These are phyloP conservation scores for Metrosideros polymorpha DNA, from an alignment of 441 rosid species.

Conservation along the genomic window DNA sequence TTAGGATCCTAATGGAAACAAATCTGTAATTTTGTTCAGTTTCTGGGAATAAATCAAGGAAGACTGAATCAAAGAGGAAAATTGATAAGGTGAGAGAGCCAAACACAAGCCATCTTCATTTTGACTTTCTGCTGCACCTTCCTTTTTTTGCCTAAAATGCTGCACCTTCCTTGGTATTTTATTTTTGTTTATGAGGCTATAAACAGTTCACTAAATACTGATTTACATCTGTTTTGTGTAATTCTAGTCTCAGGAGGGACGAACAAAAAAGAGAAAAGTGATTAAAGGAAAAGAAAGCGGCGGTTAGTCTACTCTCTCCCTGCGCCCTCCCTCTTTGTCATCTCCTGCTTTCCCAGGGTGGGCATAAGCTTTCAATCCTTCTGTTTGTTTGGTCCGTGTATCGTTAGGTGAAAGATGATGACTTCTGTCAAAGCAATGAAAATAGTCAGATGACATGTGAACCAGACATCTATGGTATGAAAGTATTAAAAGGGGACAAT, in stretches of 20 bases:
- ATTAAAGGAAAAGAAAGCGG: constrained; percentile 11
- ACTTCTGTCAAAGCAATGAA: not conserved
- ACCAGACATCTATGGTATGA: not conserved
- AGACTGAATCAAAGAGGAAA: constrained; percentile 19
- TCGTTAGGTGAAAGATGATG: not conserved
- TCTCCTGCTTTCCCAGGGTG: not conserved
- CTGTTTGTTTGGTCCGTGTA: not conserved
- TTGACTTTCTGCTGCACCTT: not conserved
- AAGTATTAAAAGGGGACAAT: not conserved
- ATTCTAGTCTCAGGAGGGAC: constrained; percentile 24
- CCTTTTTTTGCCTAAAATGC: not conserved
- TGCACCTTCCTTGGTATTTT: not conserved
- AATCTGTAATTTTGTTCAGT: constrained; percentile 18
- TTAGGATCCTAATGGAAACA: constrained; percentile 1
- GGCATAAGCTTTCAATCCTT: not conserved
- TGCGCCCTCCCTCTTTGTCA: not conserved
- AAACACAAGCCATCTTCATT: not conserved
- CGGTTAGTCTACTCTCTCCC: constrained; percentile 12
- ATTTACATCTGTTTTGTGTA: not conserved
- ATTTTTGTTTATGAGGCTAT: not conserved
- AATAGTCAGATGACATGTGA: not conserved
- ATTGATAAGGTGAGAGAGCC: constrained; percentile 21
- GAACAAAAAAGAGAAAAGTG: constrained; percentile 27
- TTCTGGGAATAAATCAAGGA: constrained; percentile 22
- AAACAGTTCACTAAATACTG: not conserved